A percentile compares a stretch with the other conserved stretches of the same genome.
These are phyloP conservation scores for Ehretia macrophylla DNA, from an alignment of 257 asterid species.

Conservation along the genomic window DNA sequence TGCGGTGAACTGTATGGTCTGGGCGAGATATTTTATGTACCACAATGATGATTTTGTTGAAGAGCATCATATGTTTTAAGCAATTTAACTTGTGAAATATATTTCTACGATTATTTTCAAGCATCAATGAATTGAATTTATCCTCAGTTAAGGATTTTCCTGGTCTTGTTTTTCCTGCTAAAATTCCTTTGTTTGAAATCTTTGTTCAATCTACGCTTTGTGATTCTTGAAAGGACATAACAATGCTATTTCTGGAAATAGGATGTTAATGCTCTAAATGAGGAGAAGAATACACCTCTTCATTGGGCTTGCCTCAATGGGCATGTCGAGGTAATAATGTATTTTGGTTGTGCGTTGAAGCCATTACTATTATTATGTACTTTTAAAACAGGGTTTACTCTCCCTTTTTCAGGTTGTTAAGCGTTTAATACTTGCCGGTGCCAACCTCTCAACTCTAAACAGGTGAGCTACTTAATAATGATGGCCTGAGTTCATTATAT, in stretches of 20 bases:
- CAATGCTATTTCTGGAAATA: conserved; percentile 24
- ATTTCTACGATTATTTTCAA: too few species aligned
- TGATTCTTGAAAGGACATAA: conserved; percentile 8
- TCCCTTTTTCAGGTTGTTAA: conserved; percentile 53
- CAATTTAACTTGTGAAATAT: too few species aligned
- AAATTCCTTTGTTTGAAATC: neutral
- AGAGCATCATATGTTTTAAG: too few species aligned
- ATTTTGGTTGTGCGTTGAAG: neutral
- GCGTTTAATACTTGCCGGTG: conserved; percentile 73
- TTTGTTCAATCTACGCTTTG: neutral
- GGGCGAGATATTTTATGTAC: neutral
- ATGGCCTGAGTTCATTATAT: neutral
- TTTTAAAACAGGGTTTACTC: neutral
- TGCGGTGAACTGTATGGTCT: neutral
- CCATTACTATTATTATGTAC: neutral
- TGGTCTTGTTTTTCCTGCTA: neutral
- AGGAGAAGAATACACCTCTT: conserved; percentile 84
- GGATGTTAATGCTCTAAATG: conserved; percentile 80
- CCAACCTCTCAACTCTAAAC: conserved; percentile 62
- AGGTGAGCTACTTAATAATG: conserved; percentile 38
- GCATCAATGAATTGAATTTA: neutral
- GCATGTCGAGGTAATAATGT: conserved; percentile 57
- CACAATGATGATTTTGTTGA: too few species aligned
- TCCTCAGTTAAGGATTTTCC: neutral
- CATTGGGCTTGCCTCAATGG: conserved; percentile 98